These are phyloP conservation scores for Pseudopithomyces chartarum DNA, from an alignment of 2,329 filamentous ascomycete species.

Conservation along the genomic window DNA sequence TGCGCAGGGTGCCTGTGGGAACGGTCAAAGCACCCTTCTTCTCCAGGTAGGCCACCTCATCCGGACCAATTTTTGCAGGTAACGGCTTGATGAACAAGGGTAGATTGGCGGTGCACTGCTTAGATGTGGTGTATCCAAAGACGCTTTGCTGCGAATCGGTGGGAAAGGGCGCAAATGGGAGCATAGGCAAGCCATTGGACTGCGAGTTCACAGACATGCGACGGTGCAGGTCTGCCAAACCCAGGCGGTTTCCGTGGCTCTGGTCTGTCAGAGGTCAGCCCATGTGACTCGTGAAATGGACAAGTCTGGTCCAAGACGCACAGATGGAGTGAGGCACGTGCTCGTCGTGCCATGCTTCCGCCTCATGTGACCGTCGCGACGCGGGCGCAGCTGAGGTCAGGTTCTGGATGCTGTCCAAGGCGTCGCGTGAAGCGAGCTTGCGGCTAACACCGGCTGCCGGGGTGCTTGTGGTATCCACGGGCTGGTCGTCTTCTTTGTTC, in stretches of 20 bases:
- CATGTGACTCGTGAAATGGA: conserved; percentile 14
- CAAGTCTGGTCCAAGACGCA: conserved; percentile 46
- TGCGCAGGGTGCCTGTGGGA: conserved; percentile 71
- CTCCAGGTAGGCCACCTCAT: conserved; percentile 82
- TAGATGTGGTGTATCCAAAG: conserved; percentile 56
- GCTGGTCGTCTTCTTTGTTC: conserved; percentile 48
- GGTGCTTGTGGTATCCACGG: conserved; percentile 19
- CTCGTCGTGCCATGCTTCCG: conserved; percentile 56
- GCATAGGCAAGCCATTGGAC: conserved; percentile 37
- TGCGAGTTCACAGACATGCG: conserved; percentile 50
- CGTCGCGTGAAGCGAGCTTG: conserved; percentile 46
- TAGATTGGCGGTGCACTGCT: conserved; percentile 52
- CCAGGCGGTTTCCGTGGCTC: conserved; percentile 51
- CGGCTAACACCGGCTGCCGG: conserved; percentile 25
- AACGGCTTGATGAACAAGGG: conserved; percentile 79
- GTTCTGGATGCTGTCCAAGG: conserved; percentile 40
- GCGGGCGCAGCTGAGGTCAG: conserved; percentile 35
- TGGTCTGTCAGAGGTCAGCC: conserved; percentile 50
- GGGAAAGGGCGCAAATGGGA: conserved; percentile 44
- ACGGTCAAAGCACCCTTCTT: conserved; percentile 84
- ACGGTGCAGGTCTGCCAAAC: conserved; percentile 51
- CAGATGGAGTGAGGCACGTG: conserved; percentile 69
- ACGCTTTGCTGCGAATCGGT: conserved; percentile 38
- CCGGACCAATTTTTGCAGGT: conserved; percentile 74
- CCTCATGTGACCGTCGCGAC: conserved; percentile 49